phyloP scores from a whole-genome alignment of 1,284 basidiomycete genomes.

The Ustilago lituana region DNA sequence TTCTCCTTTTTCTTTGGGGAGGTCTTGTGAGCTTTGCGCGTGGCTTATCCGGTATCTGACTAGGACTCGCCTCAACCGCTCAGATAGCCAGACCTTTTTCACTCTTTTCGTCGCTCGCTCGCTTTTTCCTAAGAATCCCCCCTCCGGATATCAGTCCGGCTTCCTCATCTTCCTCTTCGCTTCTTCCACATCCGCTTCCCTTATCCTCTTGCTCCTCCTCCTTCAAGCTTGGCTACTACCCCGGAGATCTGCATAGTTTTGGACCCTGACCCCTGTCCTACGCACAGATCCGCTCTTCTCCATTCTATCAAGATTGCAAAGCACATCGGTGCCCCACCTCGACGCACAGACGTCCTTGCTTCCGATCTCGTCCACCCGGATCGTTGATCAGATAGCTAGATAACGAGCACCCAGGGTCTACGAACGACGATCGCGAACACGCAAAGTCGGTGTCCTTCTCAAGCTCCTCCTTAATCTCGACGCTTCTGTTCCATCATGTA shows the following conservation, averaged over 20 bases:
- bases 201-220: constrained; percentile 12
- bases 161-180: constrained; percentile 12
- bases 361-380: constrained; percentile 1
- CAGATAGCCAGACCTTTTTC: constrained; percentile 14
- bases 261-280: constrained; percentile 27
- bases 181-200: constrained; percentile 5
- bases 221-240: constrained; percentile 31
- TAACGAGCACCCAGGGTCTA: neutral
- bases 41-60: no score
- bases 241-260: constrained; percentile 24
- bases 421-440: constrained; percentile 1
- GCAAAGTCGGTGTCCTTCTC: neutral
- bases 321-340: neutral
- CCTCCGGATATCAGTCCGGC: constrained; percentile 50
- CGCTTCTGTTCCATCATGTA: constrained; percentile 39
- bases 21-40: no score
- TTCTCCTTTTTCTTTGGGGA: no score
- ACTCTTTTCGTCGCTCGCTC: neutral
- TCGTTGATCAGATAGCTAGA: constrained; percentile 24
- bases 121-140: constrained; percentile 3
- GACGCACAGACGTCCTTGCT: constrained; percentile 19
- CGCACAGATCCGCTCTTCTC: constrained; percentile 27
- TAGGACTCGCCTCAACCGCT: constrained; percentile 12
- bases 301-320: constrained; percentile 10
- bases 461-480: constrained; percentile 1